A percentile compares a stretch with the other conserved stretches of the same genome.
phyloP scores from a whole-genome alignment of 192 early-diverging fungal species.

The Piromyces finnis region DNA sequence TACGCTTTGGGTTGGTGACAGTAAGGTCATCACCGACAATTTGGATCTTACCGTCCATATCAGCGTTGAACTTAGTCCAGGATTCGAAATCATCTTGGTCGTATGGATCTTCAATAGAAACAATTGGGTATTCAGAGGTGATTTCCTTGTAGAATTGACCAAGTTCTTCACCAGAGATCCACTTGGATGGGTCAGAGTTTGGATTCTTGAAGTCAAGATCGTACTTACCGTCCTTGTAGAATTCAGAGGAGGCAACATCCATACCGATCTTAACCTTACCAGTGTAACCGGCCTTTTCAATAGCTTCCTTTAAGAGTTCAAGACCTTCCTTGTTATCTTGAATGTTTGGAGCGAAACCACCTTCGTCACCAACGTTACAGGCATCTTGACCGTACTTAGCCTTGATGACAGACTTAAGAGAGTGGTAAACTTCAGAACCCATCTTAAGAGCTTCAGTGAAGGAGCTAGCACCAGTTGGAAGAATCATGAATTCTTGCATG shows the following conservation, averaged over 20 bases:
- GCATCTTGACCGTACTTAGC: slow-evolving; percentile 97
- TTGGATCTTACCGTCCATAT: slow-evolving; percentile 48
- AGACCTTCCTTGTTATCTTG: slow-evolving; percentile 93
- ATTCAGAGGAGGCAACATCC: slow-evolving; percentile 94
- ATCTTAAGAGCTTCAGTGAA: slow-evolving; percentile 97
- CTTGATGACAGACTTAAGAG: slow-evolving; percentile 94
- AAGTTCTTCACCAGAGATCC: slow-evolving; percentile 58
- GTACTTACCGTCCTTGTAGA: slow-evolving; percentile 93
- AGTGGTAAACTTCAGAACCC: slow-evolving; percentile 93
- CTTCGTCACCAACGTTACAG: slow-evolving; percentile 98
- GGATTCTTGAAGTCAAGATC: slow-evolving; percentile 96
- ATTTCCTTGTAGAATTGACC: slow-evolving; percentile 70
- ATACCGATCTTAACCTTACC: slow-evolving; percentile 94
- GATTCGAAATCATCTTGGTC: slow-evolving; percentile 97
- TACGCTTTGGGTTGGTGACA: slow-evolving; percentile 93
- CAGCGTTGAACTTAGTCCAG: slow-evolving; percentile 60
- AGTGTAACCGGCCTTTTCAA: slow-evolving; percentile 86
- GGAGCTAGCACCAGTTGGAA: slow-evolving; percentile 80
- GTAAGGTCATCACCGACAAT: slow-evolving; percentile 96
- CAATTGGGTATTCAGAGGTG: slow-evolving; percentile 61
- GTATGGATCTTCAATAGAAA: slow-evolving; percentile 97
- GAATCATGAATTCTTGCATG: slow-evolving; percentile 99
- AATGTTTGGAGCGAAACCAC: slow-evolving; percentile 98
- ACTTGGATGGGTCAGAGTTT: slow-evolving; percentile 54
- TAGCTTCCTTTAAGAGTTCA: slow-evolving; percentile 73